phyloP scores from a whole-genome alignment of 1,139 yeast species.

The Wickerhamomyces sp. region DNA sequence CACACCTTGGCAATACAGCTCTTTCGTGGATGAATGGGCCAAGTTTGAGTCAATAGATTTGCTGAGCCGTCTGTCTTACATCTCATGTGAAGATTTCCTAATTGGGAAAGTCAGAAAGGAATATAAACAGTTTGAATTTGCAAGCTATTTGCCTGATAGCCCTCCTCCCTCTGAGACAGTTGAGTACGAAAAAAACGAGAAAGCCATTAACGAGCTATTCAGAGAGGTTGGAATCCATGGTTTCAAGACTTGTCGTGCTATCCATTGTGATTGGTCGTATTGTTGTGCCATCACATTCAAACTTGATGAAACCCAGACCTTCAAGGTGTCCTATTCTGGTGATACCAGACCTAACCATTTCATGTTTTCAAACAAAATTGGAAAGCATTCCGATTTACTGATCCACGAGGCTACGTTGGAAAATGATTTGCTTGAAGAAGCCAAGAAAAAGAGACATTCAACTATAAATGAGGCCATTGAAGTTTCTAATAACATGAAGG shows the following conservation, averaged over 20 bases:
- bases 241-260: constrained; percentile 65
- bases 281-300: constrained; percentile 56
- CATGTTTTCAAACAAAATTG: constrained; percentile 55
- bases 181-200: constrained; percentile 15
- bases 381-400: constrained; percentile 64
- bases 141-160: constrained; percentile 19
- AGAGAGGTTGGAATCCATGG: constrained; percentile 26
- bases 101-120: constrained; percentile 26
- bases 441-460: constrained; percentile 78
- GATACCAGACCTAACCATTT: constrained; percentile 81
- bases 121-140: constrained; percentile 28
- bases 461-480: constrained; percentile 83
- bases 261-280: constrained; percentile 83
- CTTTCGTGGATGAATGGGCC: constrained; percentile 69
- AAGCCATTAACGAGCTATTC: constrained; percentile 23
- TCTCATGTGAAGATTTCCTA: constrained; percentile 66
- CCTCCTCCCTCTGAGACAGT: neutral
- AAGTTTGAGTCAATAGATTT: constrained; percentile 41
- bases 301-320: constrained; percentile 24
- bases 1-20: constrained; percentile 70
- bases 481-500: constrained; percentile 67
- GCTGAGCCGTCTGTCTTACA: constrained; percentile 44
- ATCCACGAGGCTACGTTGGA: constrained; percentile 94
- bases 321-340: constrained; percentile 85
- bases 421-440: constrained; percentile 75